A percentile compares a stretch with the other conserved stretches of the same genome.
phyloP scores from a whole-genome alignment of 2,329 filamentous ascomycete species.

The Exophiala sideris region DNA sequence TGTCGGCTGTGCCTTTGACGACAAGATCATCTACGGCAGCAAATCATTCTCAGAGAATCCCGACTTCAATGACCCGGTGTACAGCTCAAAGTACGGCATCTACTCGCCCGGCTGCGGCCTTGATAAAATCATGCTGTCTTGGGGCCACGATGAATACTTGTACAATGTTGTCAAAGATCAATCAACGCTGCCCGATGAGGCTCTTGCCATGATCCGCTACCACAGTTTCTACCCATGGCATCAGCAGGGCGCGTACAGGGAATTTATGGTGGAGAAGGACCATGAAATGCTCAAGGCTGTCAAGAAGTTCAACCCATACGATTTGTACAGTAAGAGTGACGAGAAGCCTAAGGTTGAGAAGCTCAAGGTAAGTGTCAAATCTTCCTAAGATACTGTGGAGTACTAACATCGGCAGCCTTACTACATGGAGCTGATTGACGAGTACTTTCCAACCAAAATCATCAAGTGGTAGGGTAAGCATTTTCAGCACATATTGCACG shows the following conservation, averaged over 20 bases:
- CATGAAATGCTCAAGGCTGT: conserved; percentile 76
- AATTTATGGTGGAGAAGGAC: conserved; percentile 82
- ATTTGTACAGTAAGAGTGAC: conserved; percentile 88
- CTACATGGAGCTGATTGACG: conserved; percentile 70
- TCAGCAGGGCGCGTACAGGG: conserved; percentile 70
- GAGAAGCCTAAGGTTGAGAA: conserved; percentile 71
- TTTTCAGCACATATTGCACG: not conserved
- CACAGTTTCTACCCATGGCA: conserved; percentile 95
- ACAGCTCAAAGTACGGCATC: conserved; percentile 73
- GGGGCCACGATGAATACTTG: conserved; percentile 85
- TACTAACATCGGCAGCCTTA: conserved; percentile 50
- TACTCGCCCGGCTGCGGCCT: conserved; percentile 76
- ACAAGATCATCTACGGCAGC: conserved; percentile 74
- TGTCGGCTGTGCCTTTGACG: conserved; percentile 52
- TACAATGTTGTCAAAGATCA: conserved; percentile 86
- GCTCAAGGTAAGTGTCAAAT: conserved; percentile 58
- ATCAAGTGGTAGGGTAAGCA: conserved; percentile 60
- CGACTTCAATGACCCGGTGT: conserved; percentile 67
- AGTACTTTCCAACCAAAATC: conserved; percentile 67
- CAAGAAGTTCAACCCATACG: conserved; percentile 84
- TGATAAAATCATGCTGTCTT: conserved; percentile 83
- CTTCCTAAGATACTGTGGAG: not conserved
- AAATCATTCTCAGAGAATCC: conserved; percentile 72
- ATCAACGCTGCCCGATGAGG: conserved; percentile 72
- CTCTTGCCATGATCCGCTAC: conserved; percentile 87